Base-by-base conservation (phyloP, 177 flowering plant genomes). In the Vitis hybrid region DNA sequence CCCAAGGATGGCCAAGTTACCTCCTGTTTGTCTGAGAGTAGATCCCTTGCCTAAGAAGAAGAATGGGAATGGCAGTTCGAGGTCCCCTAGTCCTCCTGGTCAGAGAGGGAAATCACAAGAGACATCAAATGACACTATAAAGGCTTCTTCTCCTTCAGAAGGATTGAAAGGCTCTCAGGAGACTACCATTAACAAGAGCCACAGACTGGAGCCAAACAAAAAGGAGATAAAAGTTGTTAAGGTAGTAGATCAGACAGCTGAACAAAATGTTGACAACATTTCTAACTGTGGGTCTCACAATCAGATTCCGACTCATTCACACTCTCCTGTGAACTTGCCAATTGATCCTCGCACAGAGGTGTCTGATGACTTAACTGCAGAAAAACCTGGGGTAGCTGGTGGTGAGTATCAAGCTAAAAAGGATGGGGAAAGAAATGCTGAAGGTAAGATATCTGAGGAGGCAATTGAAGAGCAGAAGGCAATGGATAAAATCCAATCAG, bases 21-120 rank as follows among this genome's bases (percentile, higher is more conserved):
- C 94, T 63, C 93, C 93, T 67, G 85, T 91, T 66, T 88, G 94
- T 65, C 72, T 92, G 55, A 80, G 94, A 66, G 82, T 89, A 59
- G 95, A 90, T 72, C 97, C 95, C 16, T 64, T 85, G 69, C 88
- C 87, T 5, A 81, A 65, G 78, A 87, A 66, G 81, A 89, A 78
- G 62, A 79, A 51, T 65, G 77, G 76, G 26, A 82, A 80, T 70
- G 86, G 84, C 2, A 72, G 69, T 33, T 84, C 88, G 49, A 80
- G 88, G 64, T 87, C 93, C 55, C 85, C 84, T 19, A 85, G 89
- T 66, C 88, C 91, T 73, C 82, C 87, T 55, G 73, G 74, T 58
- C 39, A 52, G 4, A 81, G 79, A 61, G 78, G 49, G 39, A 74
- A 70, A 53, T 2, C 26, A 10, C 53, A 29, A 49, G 61, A 59